A percentile compares a stretch with the other conserved stretches of the same genome.
Conservation (phyloP, 1,284 basidiomycete genomes). For the Cryptococcus sp. region DNA sequence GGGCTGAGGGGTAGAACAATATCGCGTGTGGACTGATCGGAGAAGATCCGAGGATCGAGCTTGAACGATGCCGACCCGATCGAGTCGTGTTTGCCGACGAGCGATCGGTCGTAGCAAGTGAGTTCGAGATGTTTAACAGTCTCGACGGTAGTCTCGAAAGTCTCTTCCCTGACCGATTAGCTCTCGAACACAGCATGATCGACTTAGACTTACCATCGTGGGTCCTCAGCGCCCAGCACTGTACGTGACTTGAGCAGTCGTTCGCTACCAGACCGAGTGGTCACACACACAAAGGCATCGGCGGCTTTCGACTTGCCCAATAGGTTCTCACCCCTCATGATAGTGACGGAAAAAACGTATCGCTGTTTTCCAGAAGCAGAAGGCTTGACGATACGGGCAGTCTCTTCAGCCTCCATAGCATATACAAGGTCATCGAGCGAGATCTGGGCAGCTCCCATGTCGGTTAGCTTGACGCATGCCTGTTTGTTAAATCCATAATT, state of each 20-base stretch:
- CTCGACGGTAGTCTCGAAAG: conserved; percentile 36
- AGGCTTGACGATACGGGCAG: conserved; percentile 34
- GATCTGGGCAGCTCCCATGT: conserved; percentile 38
- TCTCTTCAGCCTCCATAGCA: conserved; percentile 43
- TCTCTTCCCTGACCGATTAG: conserved; percentile 31
- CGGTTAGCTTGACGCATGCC: conserved; percentile 46
- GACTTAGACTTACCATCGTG: conserved; percentile 32
- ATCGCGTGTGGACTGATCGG: conserved; percentile 27
- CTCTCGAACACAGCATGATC: background rate
- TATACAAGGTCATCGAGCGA: conserved; percentile 39
- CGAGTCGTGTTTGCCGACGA: conserved; percentile 46
- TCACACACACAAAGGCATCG: conserved; percentile 39
- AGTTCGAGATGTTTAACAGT: conserved; percentile 36
- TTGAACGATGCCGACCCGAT: conserved; percentile 38
- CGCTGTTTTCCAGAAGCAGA: conserved; percentile 17
- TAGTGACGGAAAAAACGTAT: conserved; percentile 35
- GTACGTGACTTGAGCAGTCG: conserved; percentile 45
- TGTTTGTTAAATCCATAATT: conserved; percentile 4
- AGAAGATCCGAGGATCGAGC: conserved; percentile 37
- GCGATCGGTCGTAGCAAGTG: conserved; percentile 35
- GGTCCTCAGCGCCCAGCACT: conserved; percentile 40
- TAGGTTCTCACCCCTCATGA: conserved; percentile 40
- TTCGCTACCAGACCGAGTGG: conserved; percentile 30
- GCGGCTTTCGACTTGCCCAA: conserved; percentile 36
- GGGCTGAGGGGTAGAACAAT: conserved; percentile 39